Conservation (phyloP, 495 filamentous ascomycete genomes). For the Staphylotrichum tortipilum region DNA sequence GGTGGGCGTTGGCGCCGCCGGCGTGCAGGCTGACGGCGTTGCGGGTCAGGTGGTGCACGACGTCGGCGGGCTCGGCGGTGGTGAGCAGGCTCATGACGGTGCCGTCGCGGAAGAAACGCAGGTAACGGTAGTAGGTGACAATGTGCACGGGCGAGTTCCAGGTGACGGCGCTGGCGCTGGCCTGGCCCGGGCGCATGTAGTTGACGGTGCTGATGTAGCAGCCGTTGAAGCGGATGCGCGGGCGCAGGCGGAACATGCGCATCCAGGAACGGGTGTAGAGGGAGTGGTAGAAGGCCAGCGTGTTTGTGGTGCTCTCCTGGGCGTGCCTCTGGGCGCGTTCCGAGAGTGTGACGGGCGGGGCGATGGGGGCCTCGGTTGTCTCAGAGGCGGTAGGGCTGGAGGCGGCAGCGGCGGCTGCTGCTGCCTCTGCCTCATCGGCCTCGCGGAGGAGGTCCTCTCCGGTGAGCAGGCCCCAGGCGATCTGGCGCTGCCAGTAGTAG, state of each 20-base stretch:
- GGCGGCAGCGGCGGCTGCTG: background rate
- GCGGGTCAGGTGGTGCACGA: constrained; percentile 62
- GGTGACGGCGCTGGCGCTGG: constrained; percentile 42
- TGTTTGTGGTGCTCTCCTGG: constrained; percentile 26
- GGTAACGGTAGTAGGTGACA: constrained; percentile 94
- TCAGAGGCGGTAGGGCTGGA: constrained; percentile 3
- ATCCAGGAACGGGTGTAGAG: constrained; percentile 45
- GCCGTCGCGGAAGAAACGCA: constrained; percentile 90
- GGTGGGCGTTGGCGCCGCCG: constrained; percentile 19
- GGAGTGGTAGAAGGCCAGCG: constrained; percentile 30
- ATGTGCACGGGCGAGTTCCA: constrained; percentile 89
- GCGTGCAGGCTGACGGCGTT: constrained; percentile 26
- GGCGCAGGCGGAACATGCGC: constrained; percentile 68
- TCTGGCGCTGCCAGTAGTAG: constrained; percentile 60
- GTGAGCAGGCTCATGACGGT: constrained; percentile 67
- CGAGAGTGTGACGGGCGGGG: constrained; percentile 17
- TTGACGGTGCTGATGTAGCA: constrained; percentile 95
- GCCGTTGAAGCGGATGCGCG: constrained; percentile 86
- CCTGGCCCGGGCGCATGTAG: constrained; percentile 74
- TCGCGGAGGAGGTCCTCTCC: constrained; percentile 27
- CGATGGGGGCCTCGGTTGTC: constrained; percentile 10
- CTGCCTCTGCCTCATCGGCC: constrained; percentile 2
- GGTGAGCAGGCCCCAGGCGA: constrained; percentile 52
- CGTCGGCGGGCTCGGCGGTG: constrained; percentile 71
- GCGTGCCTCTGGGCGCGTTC: constrained; percentile 21